Evolutionary conservation across 208 protist species (phyloP), one percentile per base, ranked within the genome.

Genomic region (Wallacemonas sp.): DNA sequence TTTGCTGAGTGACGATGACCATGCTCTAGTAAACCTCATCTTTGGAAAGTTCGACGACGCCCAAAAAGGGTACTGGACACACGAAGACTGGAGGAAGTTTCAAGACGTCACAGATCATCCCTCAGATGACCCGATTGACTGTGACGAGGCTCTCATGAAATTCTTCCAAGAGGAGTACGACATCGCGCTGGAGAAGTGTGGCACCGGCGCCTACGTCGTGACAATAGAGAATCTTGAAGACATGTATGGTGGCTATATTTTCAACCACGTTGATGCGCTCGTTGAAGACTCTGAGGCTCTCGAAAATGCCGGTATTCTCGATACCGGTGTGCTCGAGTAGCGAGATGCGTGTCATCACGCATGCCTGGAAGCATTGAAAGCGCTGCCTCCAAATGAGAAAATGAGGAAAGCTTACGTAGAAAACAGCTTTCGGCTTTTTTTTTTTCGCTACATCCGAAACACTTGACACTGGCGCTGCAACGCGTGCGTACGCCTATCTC

Each of bases 161-260:
- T 85, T 88, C 51, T 94, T 94, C 45, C 53, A 63, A 33, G 83
- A 91, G n/a, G 84, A 94, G 66, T 94, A 84, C 49, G 88, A 91
- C 53, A 79, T 94, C 24, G 47, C 30, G 4, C 72, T 72, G 31
- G 67, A 2, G 2, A 60, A 58, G 11, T 60, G 59, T 17, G 66
- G n/a, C 2, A 62, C 62, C 17, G 64, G 68, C 47, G 58, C 70
- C 33, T 79, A 80, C 24, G 81, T 89, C 0, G 66, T 92, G 0
- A 61, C 38, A 0, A 19, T 75, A 9, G 34, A 61, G n/a, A 79
- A 95, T 34, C 55, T 95, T 24, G 85, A 89, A 34, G 78, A 90
- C 62, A 92, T 95, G 85, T 95, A 95, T 56, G 89, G 89, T 15
- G 89, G 89, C 0, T 95, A 89, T 54, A 14, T 82, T 24, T 95